Percentiles rank a stretch among this genome's conserved stretches.
Conservation (phyloP, 78 protist genomes). For the Trichosphaerium sp. region DNA sequence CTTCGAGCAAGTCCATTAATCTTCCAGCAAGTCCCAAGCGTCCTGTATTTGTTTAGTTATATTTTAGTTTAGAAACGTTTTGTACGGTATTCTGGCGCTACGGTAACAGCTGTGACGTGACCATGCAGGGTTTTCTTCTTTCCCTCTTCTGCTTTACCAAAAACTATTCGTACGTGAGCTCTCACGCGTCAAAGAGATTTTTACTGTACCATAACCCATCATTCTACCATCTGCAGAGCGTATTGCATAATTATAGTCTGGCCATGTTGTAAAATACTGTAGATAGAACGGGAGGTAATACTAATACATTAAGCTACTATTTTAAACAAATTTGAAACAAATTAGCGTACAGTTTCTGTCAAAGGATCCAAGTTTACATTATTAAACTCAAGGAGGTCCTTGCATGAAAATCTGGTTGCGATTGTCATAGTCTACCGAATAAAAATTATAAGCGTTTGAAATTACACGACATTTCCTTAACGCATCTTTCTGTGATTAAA, state of each 20-base stretch:
- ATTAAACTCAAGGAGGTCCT: conserved; percentile 57
- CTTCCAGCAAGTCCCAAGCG: conserved; percentile 41
- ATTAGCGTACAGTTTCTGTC: conserved; percentile 51
- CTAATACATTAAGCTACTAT: conserved; percentile 1
- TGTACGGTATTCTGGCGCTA: conserved; percentile 84
- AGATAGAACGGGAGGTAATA: conserved; percentile 79
- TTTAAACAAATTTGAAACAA: background rate
- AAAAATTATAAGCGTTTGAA: too few relatives aligned
- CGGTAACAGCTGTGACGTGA: conserved; percentile 94
- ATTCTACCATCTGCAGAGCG: conserved; percentile 55
- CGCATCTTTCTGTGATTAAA: too few relatives aligned
- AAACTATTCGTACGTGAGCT: conserved; percentile 3
- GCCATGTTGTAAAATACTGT: conserved; percentile 86
- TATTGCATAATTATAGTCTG: conserved; percentile 58
- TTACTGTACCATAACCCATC: conserved; percentile 75
- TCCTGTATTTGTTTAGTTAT: background rate
- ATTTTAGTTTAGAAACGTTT: conserved; percentile 30
- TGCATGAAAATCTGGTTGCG: conserved; percentile 37
- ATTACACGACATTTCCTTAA: too few relatives aligned
- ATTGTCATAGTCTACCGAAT: conserved; percentile 72
- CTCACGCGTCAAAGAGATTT: background rate
- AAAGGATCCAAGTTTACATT: conserved; percentile 61
- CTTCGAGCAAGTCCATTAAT: conserved; percentile 83
- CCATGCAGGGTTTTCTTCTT: conserved; percentile 90
- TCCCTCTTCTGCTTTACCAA: conserved; percentile 81